Percentiles rank a stretch among this genome's conserved stretches.
Conservation (phyloP, 331 rosid genomes). For the Quercus phellos region DNA sequence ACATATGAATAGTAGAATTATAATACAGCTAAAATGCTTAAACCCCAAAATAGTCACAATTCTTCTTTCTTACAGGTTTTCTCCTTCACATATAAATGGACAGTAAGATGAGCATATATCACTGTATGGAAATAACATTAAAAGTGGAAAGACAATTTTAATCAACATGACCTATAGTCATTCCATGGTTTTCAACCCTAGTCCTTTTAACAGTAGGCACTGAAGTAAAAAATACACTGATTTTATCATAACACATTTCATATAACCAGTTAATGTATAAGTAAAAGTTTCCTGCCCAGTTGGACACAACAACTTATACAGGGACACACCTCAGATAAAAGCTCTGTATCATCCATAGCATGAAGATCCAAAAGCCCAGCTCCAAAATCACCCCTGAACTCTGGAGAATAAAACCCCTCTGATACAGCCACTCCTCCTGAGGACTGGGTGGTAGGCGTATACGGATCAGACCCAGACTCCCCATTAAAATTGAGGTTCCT, state of each 20-base stretch:
- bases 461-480: slow-evolving; percentile 83
- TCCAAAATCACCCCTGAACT: slow-evolving; percentile 95
- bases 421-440: slow-evolving; percentile 54
- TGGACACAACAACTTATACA: slow-evolving; percentile 3
- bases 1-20: background rate
- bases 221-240: background rate
- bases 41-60: background rate
- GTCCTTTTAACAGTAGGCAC: background rate
- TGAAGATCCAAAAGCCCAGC: slow-evolving; percentile 99
- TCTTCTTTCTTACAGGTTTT: background rate
- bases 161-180: background rate
- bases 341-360: slow-evolving; percentile 98
- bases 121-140: background rate
- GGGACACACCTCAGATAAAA: slow-evolving; percentile 73
- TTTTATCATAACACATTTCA: background rate
- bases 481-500: slow-evolving; percentile 88
- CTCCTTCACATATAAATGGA: background rate
- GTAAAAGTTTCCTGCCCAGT: background rate
- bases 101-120: background rate
- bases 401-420: slow-evolving; percentile 78
- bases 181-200: background rate
- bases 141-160: background rate
- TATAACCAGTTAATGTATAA: background rate
- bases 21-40: background rate
- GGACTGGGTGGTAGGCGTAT: slow-evolving; percentile 55